A percentile compares a stretch with the other conserved stretches of the same genome.
Conservation (phyloP, 352 stramenopile species). For the Blastocystis sp. region DNA sequence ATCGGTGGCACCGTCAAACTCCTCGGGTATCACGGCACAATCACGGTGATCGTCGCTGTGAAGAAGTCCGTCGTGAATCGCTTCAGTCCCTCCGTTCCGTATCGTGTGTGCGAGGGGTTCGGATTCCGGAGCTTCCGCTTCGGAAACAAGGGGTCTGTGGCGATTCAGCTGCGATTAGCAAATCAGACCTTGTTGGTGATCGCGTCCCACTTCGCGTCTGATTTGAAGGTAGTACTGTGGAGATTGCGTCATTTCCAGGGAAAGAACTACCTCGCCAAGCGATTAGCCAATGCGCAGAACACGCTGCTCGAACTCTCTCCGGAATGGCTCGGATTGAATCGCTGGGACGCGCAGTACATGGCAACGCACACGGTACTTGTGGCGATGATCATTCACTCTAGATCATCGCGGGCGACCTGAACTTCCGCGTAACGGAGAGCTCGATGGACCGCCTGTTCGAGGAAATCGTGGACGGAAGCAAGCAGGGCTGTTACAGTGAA, state of each 20-base stretch:
- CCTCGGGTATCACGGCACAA: slow-evolving; percentile 12
- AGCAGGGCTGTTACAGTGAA: background rate
- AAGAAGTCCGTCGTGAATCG: background rate
- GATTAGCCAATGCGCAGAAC: background rate
- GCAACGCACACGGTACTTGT: background rate
- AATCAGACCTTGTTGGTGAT: slow-evolving; percentile 22
- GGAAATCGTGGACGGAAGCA: background rate
- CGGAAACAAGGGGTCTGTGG: slow-evolving; percentile 32
- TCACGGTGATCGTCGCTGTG: slow-evolving; percentile 9
- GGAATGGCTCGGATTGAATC: background rate
- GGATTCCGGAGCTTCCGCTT: background rate
- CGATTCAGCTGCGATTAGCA: background rate
- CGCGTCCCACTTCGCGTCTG: slow-evolving; percentile 18
- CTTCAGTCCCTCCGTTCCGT: background rate
- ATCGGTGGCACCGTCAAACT: background rate
- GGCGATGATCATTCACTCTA: slow-evolving; percentile 2
- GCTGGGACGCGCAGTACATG: slow-evolving; percentile 17
- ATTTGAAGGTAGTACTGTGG: slow-evolving; percentile 24
- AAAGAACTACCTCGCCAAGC: slow-evolving; percentile 19
- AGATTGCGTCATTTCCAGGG: background rate
- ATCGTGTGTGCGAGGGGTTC: slow-evolving; percentile 5
- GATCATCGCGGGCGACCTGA: slow-evolving; percentile 44
- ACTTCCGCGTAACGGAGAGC: slow-evolving; percentile 16
- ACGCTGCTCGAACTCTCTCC: background rate
- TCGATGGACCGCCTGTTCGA: background rate